Base-by-base conservation (phyloP, 495 filamentous ascomycete species). In the Umbilicaria muhlenbergii region DNA sequence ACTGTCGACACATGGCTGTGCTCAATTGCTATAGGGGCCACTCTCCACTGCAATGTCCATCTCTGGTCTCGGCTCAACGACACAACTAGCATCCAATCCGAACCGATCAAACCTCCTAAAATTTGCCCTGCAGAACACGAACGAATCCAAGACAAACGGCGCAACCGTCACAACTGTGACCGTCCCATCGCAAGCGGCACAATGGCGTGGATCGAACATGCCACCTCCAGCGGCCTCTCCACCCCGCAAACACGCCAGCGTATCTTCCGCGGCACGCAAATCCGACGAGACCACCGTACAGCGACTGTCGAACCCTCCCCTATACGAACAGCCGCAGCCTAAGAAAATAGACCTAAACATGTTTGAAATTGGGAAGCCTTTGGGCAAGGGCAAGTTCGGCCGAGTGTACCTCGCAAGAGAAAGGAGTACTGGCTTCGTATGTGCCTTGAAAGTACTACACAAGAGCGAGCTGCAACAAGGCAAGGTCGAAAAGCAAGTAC, bases 371-470 rank as follows among this genome's bases (percentile, higher is more conserved):
- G 91, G 91, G 10, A 83, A 88, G 38, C 92, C 91, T 2, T 67
- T 98, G 5, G 91, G 91, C 8, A 98, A 96, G 60, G 91, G 91
- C 42, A 98, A 98, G 61, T 98, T 96, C 56, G 91, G 91, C 4
- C 75, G 92, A 37, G 91, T 98, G 1, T 98, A 98, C 58, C 75
- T 98, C 2, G 91, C 89, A 36, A 84, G 88, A 45, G 91, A 98
- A 59, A 75, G 86, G 24, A 80, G 74, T 36, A 83, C 75, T 16
- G 83, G 84, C 48, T 98, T 94, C 62, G 84, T 98, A 44, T 98
- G 91, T 63, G 91, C 88, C 7, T 72, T 98, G 42, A 98, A 98
- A 64, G 92, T 96, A 39, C 70, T 96, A 11, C 87, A 95, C 68
- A 96, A 96, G 62, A 81, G 75, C 39, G 91, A 98, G 60, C 68